Conservation (phyloP, 2,329 filamentous ascomycete species). For the Penicillium griseofulvum region DNA sequence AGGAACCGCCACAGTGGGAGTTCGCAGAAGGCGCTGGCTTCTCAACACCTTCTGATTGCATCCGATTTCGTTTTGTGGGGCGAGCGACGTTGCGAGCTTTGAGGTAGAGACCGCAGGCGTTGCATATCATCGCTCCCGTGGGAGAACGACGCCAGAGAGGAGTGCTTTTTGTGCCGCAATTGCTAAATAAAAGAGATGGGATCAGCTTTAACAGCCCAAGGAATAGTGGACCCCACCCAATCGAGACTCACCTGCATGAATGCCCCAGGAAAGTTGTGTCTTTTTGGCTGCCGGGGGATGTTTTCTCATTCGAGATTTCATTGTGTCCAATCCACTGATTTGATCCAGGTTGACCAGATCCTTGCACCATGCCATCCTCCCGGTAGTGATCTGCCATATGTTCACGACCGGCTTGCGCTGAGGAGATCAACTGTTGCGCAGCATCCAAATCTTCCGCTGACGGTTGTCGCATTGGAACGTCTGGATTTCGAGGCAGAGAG, state of each 20-base stretch:
- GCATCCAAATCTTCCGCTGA: slow-evolving; percentile 49
- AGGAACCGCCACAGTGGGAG: slow-evolving; percentile 29
- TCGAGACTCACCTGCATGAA: slow-evolving; percentile 39
- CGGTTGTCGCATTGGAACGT: slow-evolving; percentile 41
- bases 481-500: slow-evolving; percentile 31
- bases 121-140: slow-evolving; percentile 91
- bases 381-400: slow-evolving; percentile 29
- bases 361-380: slow-evolving; percentile 19
- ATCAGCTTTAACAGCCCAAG: slow-evolving; percentile 7
- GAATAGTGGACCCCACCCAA: neutral
- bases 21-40: slow-evolving; percentile 28
- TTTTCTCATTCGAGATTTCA: slow-evolving; percentile 21
- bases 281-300: slow-evolving; percentile 37
- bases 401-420: slow-evolving; percentile 45
- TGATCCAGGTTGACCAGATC: slow-evolving; percentile 12
- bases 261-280: slow-evolving; percentile 42
- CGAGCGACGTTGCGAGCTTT: slow-evolving; percentile 90
- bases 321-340: slow-evolving; percentile 13
- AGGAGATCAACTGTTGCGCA: slow-evolving; percentile 49
- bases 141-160: slow-evolving; percentile 93
- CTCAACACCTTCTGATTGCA: slow-evolving; percentile 27
- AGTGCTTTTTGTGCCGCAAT: slow-evolving; percentile 90
- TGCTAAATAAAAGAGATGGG: slow-evolving; percentile 55
- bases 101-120: slow-evolving; percentile 91
- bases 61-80: slow-evolving; percentile 82